Percentiles rank a stretch among this genome's conserved stretches.
These are phyloP conservation scores for Dioscorea dumetorum DNA, from an alignment of 106 monocot species.

Conservation along the genomic window DNA sequence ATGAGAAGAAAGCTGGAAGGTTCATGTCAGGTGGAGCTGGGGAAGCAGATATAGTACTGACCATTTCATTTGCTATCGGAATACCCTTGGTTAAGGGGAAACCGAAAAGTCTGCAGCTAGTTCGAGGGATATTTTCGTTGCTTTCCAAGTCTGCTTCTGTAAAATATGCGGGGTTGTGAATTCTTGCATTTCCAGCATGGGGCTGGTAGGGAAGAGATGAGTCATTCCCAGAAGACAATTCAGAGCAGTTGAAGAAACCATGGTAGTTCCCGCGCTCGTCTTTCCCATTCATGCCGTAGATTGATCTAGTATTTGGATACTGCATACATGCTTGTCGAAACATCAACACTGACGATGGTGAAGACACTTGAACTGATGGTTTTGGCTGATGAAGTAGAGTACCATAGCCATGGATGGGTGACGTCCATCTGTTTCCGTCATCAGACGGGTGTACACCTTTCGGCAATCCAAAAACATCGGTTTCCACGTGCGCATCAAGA, in stretches of 20 bases:
- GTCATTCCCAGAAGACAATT: too few relatives aligned
- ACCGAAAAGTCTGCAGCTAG: slow-evolving; percentile 75
- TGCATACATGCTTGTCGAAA: slow-evolving; percentile 42
- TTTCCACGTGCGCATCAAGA: too few relatives aligned
- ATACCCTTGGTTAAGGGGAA: slow-evolving; percentile 62
- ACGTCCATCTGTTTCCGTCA: slow-evolving; percentile 9
- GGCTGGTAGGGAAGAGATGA: too few relatives aligned
- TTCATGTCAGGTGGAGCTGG: background rate
- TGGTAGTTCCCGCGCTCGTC: background rate
- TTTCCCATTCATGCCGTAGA: background rate
- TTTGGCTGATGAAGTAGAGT: slow-evolving; percentile 12
- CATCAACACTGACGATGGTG: slow-evolving; percentile 68
- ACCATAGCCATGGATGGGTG: slow-evolving; percentile 25
- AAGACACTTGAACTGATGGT: slow-evolving; percentile 44
- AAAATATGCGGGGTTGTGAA: too few relatives aligned
- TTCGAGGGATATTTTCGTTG: slow-evolving; percentile 7
- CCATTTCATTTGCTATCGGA: slow-evolving; percentile 15
- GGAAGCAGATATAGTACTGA: slow-evolving; percentile 2
- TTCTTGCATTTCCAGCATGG: too few relatives aligned
- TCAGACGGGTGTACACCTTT: background rate
- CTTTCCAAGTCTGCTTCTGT: background rate
- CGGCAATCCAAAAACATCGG: too few relatives aligned
- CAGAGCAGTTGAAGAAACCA: too few relatives aligned
- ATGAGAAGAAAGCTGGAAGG: too few relatives aligned
- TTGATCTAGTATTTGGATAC: background rate